A percentile compares a stretch with the other conserved stretches of the same genome.
These are phyloP conservation scores for Leccinum cinnamomeum DNA, from an alignment of 1,284 basidiomycete genomes.

Conservation along the genomic window DNA sequence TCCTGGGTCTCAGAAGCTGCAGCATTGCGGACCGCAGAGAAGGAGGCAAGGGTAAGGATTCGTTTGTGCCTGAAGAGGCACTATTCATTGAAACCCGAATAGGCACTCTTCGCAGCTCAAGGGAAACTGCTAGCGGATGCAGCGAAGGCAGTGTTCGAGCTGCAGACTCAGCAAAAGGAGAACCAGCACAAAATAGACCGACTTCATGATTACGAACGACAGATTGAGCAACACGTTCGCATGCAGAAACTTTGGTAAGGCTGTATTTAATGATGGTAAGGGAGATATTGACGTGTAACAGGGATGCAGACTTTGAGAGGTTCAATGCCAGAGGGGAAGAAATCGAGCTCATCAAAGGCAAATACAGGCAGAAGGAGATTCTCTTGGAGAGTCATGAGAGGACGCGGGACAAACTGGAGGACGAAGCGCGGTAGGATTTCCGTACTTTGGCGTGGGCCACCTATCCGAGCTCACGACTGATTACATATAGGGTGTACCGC, in stretches of 20 bases:
- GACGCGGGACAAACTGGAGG: conserved; percentile 51
- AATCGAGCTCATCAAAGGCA: conserved; percentile 53
- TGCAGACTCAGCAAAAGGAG: conserved; percentile 68
- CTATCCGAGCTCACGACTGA: conserved; percentile 12
- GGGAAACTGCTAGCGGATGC: conserved; percentile 63
- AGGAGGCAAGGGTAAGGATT: conserved; percentile 55
- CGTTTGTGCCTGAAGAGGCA: neutral
- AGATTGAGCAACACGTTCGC: conserved; percentile 69
- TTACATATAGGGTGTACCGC: conserved; percentile 45
- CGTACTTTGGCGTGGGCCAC: neutral
- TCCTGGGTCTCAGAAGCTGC: conserved; percentile 63
- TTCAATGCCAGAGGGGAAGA: conserved; percentile 64
- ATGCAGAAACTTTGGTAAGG: conserved; percentile 72
- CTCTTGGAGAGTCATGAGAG: conserved; percentile 56
- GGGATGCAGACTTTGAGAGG: conserved; percentile 71
- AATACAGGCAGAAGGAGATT: conserved; percentile 63
- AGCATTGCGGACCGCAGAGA: conserved; percentile 59
- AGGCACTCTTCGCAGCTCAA: conserved; percentile 72
- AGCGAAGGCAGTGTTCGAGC: conserved; percentile 54
- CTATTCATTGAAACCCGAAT: conserved; percentile 6
- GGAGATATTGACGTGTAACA: conserved; percentile 31
- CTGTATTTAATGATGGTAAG: neutral
- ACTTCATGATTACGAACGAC: conserved; percentile 67
- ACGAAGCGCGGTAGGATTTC: conserved; percentile 51
- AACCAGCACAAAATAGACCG: conserved; percentile 72